phyloP scores from a whole-genome alignment of 345 rosid species.

The Pugionium dolabratum region DNA sequence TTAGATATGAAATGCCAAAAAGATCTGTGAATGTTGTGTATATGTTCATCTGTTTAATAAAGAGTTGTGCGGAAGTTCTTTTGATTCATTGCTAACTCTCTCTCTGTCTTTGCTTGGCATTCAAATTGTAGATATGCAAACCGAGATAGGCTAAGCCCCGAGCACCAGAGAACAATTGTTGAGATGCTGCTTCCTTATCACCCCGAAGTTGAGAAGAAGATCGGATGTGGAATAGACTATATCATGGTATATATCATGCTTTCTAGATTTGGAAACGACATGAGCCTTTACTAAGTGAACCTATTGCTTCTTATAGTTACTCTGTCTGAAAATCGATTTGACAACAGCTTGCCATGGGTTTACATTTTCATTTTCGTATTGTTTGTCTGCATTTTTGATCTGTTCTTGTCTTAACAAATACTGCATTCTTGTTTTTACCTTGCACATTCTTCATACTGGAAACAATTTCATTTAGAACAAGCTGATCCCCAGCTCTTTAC shows the following conservation, averaged over 20 bases:
- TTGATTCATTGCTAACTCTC: constrained; percentile 15
- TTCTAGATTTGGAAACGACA: not conserved
- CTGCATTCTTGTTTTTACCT: not conserved
- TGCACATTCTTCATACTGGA: not conserved
- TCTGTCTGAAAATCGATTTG: not conserved
- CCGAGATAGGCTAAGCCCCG: constrained; percentile 69
- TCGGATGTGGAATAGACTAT: constrained; percentile 81
- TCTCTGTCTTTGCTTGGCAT: not conserved
- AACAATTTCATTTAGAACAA: not conserved
- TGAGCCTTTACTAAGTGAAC: not conserved
- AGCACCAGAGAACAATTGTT: constrained; percentile 67
- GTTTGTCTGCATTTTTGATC: constrained; percentile 11
- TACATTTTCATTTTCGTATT: not conserved
- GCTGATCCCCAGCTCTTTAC: not conserved
- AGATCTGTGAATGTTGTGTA: not conserved
- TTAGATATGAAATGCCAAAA: constrained; percentile 1
- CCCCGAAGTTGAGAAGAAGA: constrained; percentile 74
- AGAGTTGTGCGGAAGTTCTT: not conserved
- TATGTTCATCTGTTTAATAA: not conserved
- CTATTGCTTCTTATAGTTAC: not conserved
- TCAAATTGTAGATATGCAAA: constrained; percentile 60
- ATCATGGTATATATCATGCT: constrained; percentile 57
- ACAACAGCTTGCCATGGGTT: not conserved
- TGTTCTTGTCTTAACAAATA: not conserved
- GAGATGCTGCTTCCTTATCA: constrained; percentile 89